Evolutionary conservation across 257 asterid genomes (phyloP).

Genomic region (Mitragyna speciosa): DNA sequence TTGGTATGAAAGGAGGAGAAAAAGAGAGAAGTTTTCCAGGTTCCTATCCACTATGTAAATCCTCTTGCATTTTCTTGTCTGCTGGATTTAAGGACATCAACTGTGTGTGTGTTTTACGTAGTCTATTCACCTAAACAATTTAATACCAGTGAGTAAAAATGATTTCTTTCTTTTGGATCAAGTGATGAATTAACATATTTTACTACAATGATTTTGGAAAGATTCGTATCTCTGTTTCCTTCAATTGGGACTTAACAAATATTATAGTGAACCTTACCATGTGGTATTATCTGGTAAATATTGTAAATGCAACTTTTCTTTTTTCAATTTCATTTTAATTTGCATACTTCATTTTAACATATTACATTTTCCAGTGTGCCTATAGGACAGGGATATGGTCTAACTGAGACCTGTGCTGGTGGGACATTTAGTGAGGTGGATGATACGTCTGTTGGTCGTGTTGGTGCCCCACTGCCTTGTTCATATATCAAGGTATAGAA

Average conservation of each 20-base stretch:
- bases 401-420: conserved; percentile 98
- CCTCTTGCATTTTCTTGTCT: background rate
- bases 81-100: background rate
- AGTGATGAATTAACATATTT: background rate
- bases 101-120: background rate
- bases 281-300: background rate
- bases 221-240: background rate
- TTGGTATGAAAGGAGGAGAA: background rate
- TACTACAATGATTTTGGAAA: background rate
- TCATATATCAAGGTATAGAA: conserved; percentile 73
- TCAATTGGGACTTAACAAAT: background rate
- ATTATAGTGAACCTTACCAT: background rate
- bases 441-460: conserved; percentile 97
- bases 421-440: conserved; percentile 94
- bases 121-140: background rate
- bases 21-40: background rate
- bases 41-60: background rate
- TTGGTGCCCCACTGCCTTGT: conserved; percentile 93
- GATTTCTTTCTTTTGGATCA: background rate
- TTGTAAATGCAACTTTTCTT: background rate
- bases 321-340: background rate
- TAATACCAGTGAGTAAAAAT: background rate
- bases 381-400: conserved; percentile 98
- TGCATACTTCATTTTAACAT: conserved; percentile 4
- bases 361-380: conserved; percentile 66